These are phyloP conservation scores for Daedalea quercina DNA, from an alignment of 768 basidiomycete species.

Conservation along the genomic window DNA sequence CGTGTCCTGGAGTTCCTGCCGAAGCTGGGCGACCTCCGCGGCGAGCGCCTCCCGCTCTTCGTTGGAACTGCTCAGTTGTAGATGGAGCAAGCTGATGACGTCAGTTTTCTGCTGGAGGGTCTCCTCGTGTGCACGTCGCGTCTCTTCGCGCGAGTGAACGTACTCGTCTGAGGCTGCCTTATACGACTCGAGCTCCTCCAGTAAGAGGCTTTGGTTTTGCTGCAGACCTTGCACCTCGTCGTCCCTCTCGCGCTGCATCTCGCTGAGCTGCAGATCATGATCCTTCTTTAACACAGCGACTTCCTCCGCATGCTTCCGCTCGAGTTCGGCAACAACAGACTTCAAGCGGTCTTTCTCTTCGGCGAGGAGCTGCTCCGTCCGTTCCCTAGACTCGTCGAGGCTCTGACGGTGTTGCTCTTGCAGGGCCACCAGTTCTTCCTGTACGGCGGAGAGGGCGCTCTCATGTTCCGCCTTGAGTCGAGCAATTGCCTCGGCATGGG, in stretches of 20 bases:
- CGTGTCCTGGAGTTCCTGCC: conserved; percentile 52
- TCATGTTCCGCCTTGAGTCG: conserved; percentile 40
- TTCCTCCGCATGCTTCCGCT: conserved; percentile 42
- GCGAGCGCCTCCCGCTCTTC: conserved; percentile 38
- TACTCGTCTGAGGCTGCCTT: conserved; percentile 41
- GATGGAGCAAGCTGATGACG: conserved; percentile 40
- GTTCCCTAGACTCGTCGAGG: conserved; percentile 28
- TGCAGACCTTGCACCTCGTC: conserved; percentile 31
- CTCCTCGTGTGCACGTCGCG: conserved; percentile 27
- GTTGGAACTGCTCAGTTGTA: conserved; percentile 37
- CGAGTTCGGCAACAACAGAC: conserved; percentile 35
- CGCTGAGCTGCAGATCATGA: conserved; percentile 23
- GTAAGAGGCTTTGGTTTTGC: conserved; percentile 29
- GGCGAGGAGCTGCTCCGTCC: conserved; percentile 28
- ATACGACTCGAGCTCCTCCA: conserved; percentile 49
- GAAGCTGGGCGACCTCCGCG: conserved; percentile 38
- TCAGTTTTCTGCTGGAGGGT: conserved; percentile 44
- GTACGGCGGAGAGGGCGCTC: conserved; percentile 21
- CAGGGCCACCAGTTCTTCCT: conserved; percentile 21
- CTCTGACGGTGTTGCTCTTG: conserved; percentile 24
- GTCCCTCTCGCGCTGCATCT: conserved; percentile 12
- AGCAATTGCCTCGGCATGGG: conserved; percentile 33
- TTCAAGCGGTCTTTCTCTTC: conserved; percentile 44
- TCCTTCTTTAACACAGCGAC: conserved; percentile 32
- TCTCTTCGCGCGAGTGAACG: conserved; percentile 25